These are phyloP conservation scores for Lentinula lateritia DNA, from an alignment of 768 basidiomycete species.

Conservation along the genomic window DNA sequence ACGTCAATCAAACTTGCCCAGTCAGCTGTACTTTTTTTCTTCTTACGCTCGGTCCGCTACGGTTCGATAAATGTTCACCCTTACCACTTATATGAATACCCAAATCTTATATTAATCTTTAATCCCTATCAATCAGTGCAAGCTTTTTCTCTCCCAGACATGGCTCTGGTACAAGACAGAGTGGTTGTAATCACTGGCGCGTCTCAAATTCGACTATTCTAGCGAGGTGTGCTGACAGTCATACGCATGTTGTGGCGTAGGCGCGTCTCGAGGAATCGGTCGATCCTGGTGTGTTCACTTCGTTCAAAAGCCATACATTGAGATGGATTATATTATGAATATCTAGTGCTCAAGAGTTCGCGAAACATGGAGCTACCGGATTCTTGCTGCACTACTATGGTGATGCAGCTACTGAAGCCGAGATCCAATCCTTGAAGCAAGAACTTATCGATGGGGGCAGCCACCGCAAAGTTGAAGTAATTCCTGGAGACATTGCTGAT, in stretches of 20 bases:
- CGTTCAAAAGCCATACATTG: background rate
- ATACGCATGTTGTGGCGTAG: constrained; percentile 45
- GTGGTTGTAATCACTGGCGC: constrained; percentile 68
- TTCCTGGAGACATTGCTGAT: constrained; percentile 52
- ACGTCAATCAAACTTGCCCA: no score
- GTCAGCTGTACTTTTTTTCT: background rate
- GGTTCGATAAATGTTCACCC: background rate
- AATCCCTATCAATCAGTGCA: background rate
- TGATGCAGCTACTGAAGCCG: constrained; percentile 45
- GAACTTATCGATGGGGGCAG: constrained; percentile 35
- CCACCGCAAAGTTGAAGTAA: constrained; percentile 1
- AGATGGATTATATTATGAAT: constrained; percentile 8
- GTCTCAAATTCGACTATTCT: constrained; percentile 22
- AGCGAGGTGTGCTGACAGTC: constrained; percentile 20
- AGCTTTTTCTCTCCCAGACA: constrained; percentile 9
- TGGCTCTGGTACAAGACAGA: constrained; percentile 46
- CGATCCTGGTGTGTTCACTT: constrained; percentile 43
- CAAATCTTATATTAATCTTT: no score
- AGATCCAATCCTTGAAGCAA: constrained; percentile 37
- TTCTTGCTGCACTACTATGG: constrained; percentile 68
- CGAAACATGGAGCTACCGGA: constrained; percentile 57
- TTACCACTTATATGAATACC: no score
- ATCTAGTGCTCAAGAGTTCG: constrained; percentile 49
- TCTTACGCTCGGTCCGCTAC: background rate
- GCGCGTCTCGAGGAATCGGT: constrained; percentile 71